A percentile compares a stretch with the other conserved stretches of the same genome.
These are phyloP conservation scores for Hypomyces rosellus DNA, from an alignment of 2,329 filamentous ascomycete genomes.

Conservation along the genomic window DNA sequence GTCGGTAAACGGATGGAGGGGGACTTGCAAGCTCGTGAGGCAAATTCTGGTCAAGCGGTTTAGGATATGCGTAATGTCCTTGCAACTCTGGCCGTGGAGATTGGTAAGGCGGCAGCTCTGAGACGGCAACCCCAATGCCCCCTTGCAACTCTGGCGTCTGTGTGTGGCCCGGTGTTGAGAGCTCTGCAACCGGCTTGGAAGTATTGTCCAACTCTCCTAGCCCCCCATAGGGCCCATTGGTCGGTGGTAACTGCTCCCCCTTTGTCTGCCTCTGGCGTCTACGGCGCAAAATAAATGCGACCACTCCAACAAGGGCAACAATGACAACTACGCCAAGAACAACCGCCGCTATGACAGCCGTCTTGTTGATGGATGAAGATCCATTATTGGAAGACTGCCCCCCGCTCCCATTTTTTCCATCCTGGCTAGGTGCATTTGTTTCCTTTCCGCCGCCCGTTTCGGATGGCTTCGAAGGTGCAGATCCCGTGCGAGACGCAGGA, in stretches of 20 bases:
- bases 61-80: slow-evolving; percentile 16
- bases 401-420: neutral
- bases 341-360: slow-evolving; percentile 28
- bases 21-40: slow-evolving; percentile 19
- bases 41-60: slow-evolving; percentile 12
- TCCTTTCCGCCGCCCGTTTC: slow-evolving; percentile 5
- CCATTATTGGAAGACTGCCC: neutral
- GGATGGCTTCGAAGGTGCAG: slow-evolving; percentile 10
- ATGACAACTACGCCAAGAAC: slow-evolving; percentile 22
- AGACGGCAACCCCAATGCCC: slow-evolving; percentile 13
- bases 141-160: slow-evolving; percentile 21
- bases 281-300: slow-evolving; percentile 32
- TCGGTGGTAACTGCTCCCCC: slow-evolving; percentile 18
- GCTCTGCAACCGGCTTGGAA: slow-evolving; percentile 3
- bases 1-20: slow-evolving; percentile 15
- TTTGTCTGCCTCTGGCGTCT: slow-evolving; percentile 21
- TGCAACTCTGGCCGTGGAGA: slow-evolving; percentile 23
- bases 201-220: slow-evolving; percentile 22
- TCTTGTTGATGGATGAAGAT: slow-evolving; percentile 18
- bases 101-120: slow-evolving; percentile 19
- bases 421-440: neutral
- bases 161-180: slow-evolving; percentile 16
- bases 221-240: slow-evolving; percentile 9
- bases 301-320: slow-evolving; percentile 22
- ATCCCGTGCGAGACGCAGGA: slow-evolving; percentile 14